Conservation (phyloP, 176 grass and related monocot genomes). For the Ensete ventricosum region DNA sequence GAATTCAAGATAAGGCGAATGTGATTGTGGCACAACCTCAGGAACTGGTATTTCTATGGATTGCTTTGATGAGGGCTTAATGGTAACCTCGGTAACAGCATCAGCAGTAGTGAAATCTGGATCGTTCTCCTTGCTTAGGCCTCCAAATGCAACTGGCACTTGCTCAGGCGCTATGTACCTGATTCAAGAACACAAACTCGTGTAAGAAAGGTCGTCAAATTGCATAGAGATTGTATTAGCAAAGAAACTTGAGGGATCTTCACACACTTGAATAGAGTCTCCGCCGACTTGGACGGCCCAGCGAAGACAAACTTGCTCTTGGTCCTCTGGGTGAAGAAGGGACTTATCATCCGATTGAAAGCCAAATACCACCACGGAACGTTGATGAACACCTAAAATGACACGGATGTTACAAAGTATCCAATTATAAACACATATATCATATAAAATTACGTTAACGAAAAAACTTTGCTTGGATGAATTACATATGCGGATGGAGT, state of each 20-base stretch:
- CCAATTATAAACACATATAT: no score
- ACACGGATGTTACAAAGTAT: neutral
- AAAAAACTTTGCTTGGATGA: no score
- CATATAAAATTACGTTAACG: no score
- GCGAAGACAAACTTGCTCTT: slow-evolving; percentile 25
- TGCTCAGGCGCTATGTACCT: slow-evolving; percentile 21
- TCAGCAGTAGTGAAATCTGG: slow-evolving; percentile 19
- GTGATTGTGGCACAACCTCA: slow-evolving; percentile 5
- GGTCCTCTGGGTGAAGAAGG: slow-evolving; percentile 22
- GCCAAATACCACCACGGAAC: slow-evolving; percentile 23
- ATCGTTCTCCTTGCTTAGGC: slow-evolving; percentile 14
- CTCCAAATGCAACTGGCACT: slow-evolving; percentile 18
- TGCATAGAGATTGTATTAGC: neutral
- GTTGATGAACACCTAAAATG: slow-evolving; percentile 23
- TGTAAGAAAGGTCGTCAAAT: neutral
- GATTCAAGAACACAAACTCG: neutral
- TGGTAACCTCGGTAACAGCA: slow-evolving; percentile 17
- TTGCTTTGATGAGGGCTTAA: slow-evolving; percentile 16
- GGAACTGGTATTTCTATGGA: slow-evolving; percentile 16
- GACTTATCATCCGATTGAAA: slow-evolving; percentile 8
- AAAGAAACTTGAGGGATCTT: neutral
- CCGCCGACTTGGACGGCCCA: slow-evolving; percentile 2
- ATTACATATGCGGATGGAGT: no score
- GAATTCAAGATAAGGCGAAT: neutral
- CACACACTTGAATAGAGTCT: slow-evolving; percentile 23